phyloP scores from a whole-genome alignment of 1,139 yeast genomes.

The Hemisphaericaspora xylanilytica region DNA sequence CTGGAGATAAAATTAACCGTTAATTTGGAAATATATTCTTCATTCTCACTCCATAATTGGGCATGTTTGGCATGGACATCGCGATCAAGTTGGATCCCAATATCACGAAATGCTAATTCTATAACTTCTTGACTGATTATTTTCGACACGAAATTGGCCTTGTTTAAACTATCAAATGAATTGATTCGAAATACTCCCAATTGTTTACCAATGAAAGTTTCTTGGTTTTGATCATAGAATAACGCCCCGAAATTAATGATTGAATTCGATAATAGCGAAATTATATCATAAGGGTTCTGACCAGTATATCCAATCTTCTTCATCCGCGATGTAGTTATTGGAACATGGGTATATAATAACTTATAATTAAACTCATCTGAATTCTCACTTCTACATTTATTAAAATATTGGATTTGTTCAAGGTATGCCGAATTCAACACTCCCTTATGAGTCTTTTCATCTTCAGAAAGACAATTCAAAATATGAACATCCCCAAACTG shows the following conservation, averaged over 20 bases:
- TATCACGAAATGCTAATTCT: slow-evolving; percentile 55
- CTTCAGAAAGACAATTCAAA: slow-evolving; percentile 50
- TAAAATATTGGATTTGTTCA: slow-evolving; percentile 31
- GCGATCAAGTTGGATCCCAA: slow-evolving; percentile 35
- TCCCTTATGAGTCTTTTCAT: slow-evolving; percentile 35
- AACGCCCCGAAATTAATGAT: slow-evolving; percentile 64
- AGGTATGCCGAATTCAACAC: slow-evolving; percentile 29
- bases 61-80: slow-evolving; percentile 54
- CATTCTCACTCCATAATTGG: slow-evolving; percentile 61
- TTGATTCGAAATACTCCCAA: slow-evolving; percentile 65
- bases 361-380: slow-evolving; percentile 15
- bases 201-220: slow-evolving; percentile 60
- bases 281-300: slow-evolving; percentile 38
- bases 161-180: slow-evolving; percentile 63
- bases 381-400: slow-evolving; percentile 13
- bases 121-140: slow-evolving; percentile 62
- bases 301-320: slow-evolving; percentile 38
- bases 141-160: slow-evolving; percentile 58
- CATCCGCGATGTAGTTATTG: slow-evolving; percentile 32
- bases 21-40: slow-evolving; percentile 44
- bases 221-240: slow-evolving; percentile 50
- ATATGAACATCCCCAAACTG: slow-evolving; percentile 66
- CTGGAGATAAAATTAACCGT: slow-evolving; percentile 38
- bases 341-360: slow-evolving; percentile 31
- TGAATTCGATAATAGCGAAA: slow-evolving; percentile 41